Percentiles rank a stretch among this genome's conserved stretches.
phyloP scores from a whole-genome alignment of 768 basidiomycete species.

The Pulveroboletus sp. region DNA sequence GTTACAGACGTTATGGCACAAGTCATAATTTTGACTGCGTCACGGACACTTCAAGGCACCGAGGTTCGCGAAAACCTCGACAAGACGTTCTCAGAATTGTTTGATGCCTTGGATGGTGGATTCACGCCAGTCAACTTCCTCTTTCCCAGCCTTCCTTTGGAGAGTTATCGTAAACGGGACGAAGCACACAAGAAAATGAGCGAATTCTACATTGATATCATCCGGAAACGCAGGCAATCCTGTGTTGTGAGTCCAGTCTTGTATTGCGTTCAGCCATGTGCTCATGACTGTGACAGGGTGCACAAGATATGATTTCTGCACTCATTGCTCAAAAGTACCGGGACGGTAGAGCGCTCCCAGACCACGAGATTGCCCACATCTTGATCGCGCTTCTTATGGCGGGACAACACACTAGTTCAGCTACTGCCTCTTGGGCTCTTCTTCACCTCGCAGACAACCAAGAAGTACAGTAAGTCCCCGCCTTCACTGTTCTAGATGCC shows the following conservation, averaged over 20 bases:
- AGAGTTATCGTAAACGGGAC: slow-evolving; percentile 86
- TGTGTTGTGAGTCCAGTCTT: slow-evolving; percentile 33
- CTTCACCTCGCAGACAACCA: slow-evolving; percentile 78
- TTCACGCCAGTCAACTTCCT: slow-evolving; percentile 96
- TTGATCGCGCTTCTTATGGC: slow-evolving; percentile 99
- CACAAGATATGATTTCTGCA: slow-evolving; percentile 89
- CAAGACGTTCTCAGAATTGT: slow-evolving; percentile 79
- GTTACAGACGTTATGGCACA: slow-evolving; percentile 70
- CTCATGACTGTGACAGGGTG: slow-evolving; percentile 42
- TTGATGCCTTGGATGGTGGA: slow-evolving; percentile 88
- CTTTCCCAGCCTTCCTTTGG: slow-evolving; percentile 89
- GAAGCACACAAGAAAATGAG: slow-evolving; percentile 89
- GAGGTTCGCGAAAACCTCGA: slow-evolving; percentile 79
- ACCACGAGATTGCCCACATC: slow-evolving; percentile 95
- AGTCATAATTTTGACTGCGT: slow-evolving; percentile 92
- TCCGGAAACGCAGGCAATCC: slow-evolving; percentile 60
- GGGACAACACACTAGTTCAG: slow-evolving; percentile 96
- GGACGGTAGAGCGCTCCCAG: slow-evolving; percentile 66
- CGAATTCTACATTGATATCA: slow-evolving; percentile 86
- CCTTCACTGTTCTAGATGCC: neutral
- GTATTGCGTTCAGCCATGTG: neutral
- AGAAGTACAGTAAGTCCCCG: slow-evolving; percentile 60
- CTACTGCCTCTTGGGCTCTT: slow-evolving; percentile 85
- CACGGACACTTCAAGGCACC: slow-evolving; percentile 87
- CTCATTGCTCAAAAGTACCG: slow-evolving; percentile 83